These are phyloP conservation scores for Rhizopogon roseolus DNA, from an alignment of 768 basidiomycete genomes.

Conservation along the genomic window DNA sequence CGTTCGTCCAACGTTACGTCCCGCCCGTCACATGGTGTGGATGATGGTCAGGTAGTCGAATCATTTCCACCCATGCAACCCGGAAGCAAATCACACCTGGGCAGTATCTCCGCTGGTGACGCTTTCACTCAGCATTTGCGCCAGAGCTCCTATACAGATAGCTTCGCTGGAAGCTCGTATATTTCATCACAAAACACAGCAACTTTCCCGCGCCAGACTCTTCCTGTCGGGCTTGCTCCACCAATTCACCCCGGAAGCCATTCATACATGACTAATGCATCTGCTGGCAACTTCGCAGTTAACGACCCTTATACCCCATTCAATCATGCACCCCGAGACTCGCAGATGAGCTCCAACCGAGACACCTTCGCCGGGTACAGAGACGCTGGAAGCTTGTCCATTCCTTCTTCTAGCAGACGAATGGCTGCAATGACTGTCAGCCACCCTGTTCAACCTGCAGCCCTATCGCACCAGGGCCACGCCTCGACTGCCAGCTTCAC, in stretches of 20 bases:
- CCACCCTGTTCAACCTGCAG: slow-evolving; percentile 4
- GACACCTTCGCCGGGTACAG: slow-evolving; percentile 13
- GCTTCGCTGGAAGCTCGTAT: slow-evolving; percentile 22
- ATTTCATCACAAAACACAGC: slow-evolving; percentile 20
- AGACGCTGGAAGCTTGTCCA: slow-evolving; percentile 15
- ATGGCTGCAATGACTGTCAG: not conserved
- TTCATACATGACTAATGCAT: not conserved
- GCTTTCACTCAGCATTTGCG: slow-evolving; percentile 10
- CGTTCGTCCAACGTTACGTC: slow-evolving; percentile 24
- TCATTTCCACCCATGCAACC: slow-evolving; percentile 5
- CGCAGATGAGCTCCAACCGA: slow-evolving; percentile 12
- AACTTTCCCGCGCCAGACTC: slow-evolving; percentile 19
- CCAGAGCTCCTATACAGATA: slow-evolving; percentile 14
- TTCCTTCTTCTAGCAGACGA: slow-evolving; percentile 33
- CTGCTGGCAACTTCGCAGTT: not conserved
- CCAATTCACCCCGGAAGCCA: slow-evolving; percentile 3
- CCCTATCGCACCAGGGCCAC: not conserved
- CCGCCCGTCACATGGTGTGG: slow-evolving; percentile 32
- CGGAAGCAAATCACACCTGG: not conserved
- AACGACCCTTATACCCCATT: not conserved
- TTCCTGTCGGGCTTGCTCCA: slow-evolving; percentile 11
- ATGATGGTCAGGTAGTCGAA: slow-evolving; percentile 24
- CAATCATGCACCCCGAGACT: slow-evolving; percentile 1
- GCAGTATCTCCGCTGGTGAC: not conserved
- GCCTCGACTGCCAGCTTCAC: not conserved